Evolutionary conservation across 768 basidiomycete genomes (phyloP).

Genomic region (Neoboletus brunneissimus): DNA sequence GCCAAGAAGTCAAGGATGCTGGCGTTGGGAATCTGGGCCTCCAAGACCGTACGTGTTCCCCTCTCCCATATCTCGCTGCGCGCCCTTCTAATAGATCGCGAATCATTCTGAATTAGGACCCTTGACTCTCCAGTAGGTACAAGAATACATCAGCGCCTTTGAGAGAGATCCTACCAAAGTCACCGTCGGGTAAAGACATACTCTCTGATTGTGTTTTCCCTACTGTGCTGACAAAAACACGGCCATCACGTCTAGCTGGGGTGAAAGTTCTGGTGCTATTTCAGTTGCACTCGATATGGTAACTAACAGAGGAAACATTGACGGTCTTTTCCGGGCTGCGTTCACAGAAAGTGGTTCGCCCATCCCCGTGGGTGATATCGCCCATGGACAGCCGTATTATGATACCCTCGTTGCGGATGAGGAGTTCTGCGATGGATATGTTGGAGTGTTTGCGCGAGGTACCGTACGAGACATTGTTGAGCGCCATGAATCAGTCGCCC

Average conservation of each 20-base stretch:
- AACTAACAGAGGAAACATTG: constrained; percentile 22
- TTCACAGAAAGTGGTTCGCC: constrained; percentile 45
- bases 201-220: not conserved
- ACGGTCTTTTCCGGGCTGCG: constrained; percentile 26
- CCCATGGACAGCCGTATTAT: constrained; percentile 25
- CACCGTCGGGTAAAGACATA: constrained; percentile 21
- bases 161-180: constrained; percentile 56
- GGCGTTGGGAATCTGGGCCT: constrained; percentile 49
- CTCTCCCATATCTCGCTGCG: not conserved
- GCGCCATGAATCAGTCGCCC: constrained; percentile 34
- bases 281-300: constrained; percentile 31
- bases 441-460: constrained; percentile 35
- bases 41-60: constrained; percentile 36
- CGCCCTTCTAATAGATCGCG: not conserved
- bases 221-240: not conserved
- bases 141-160: constrained; percentile 55
- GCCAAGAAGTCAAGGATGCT: constrained; percentile 38
- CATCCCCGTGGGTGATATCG: constrained; percentile 19
- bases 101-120: constrained; percentile 21
- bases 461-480: constrained; percentile 29
- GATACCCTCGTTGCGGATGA: constrained; percentile 29
- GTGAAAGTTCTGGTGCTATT: constrained; percentile 41
- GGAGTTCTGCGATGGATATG: constrained; percentile 30
- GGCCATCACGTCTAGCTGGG: constrained; percentile 19
- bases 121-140: constrained; percentile 51